Percentiles rank a stretch among this genome's conserved stretches.
These are phyloP conservation scores for Eucalyptus decipiens DNA, from an alignment of 345 rosid species.

Conservation along the genomic window DNA sequence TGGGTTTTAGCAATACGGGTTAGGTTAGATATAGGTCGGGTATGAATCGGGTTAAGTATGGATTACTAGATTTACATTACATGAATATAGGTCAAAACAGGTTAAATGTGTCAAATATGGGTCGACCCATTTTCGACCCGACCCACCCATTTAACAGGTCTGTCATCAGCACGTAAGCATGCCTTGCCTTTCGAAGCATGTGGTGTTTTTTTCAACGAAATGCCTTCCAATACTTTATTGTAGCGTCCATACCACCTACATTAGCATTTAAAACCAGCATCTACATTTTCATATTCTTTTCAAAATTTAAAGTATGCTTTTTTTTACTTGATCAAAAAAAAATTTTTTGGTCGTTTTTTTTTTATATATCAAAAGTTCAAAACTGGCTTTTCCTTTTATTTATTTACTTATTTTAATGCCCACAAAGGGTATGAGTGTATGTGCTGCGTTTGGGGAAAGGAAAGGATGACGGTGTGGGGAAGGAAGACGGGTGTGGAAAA, in stretches of 20 bases:
- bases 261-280: background rate
- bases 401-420: background rate
- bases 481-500: background rate
- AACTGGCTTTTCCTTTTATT: background rate
- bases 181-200: background rate
- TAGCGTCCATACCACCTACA: background rate
- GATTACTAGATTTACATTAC: fast-evolving
- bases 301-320: background rate
- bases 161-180: background rate
- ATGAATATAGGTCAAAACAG: too few species aligned
- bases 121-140: fast-evolving
- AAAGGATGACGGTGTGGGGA: background rate
- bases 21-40: fast-evolving
- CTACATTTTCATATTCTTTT: background rate
- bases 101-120: too few species aligned
- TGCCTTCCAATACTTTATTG: background rate
- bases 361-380: background rate
- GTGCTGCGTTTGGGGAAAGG: background rate
- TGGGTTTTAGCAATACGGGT: too few species aligned
- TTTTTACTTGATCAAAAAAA: background rate
- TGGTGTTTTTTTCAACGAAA: background rate
- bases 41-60: fast-evolving
- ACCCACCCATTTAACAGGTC: too few species aligned
- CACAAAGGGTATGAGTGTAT: background rate
- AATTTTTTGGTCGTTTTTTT: background rate